A percentile compares a stretch with the other conserved stretches of the same genome.
phyloP scores from a whole-genome alignment of 176 grass and related monocot species.

The Tuctoria greenei region DNA sequence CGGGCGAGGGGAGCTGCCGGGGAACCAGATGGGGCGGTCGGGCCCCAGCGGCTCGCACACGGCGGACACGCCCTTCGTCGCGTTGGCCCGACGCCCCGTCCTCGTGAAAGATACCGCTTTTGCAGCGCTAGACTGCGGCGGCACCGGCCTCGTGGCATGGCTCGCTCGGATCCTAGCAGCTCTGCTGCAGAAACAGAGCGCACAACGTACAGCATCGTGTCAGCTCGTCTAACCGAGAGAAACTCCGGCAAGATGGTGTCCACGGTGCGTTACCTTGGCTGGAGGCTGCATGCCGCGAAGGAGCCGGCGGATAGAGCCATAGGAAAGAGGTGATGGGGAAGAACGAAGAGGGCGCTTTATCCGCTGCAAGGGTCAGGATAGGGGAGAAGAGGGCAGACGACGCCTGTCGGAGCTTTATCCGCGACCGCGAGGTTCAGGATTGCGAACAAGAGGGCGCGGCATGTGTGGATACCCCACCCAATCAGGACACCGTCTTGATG shows the following conservation, averaged over 20 bases:
- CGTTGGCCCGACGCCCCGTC: slow-evolving; percentile 29
- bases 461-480: neutral
- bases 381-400: slow-evolving; percentile 26
- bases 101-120: neutral
- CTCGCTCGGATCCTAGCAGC: slow-evolving; percentile 4
- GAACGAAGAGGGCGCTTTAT: slow-evolving; percentile 9
- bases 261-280: slow-evolving; percentile 43
- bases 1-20: slow-evolving; percentile 61
- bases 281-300: slow-evolving; percentile 39
- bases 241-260: neutral
- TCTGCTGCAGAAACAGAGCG: neutral
- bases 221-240: neutral
- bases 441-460: slow-evolving; percentile 15
- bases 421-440: slow-evolving; percentile 9
- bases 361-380: slow-evolving; percentile 24
- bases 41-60: slow-evolving; percentile 80
- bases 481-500: neutral
- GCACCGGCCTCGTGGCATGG: slow-evolving; percentile 8
- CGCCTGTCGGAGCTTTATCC: slow-evolving; percentile 20
- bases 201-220: neutral
- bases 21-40: slow-evolving; percentile 90
- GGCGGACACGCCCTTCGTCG: slow-evolving; percentile 69
- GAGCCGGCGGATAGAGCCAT: slow-evolving; percentile 56
- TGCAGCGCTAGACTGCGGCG: neutral
- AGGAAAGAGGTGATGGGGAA: neutral